A percentile compares a stretch with the other conserved stretches of the same genome.
Conservation (phyloP, 1,284 basidiomycete species). For the Papiliotrema laurentii region DNA sequence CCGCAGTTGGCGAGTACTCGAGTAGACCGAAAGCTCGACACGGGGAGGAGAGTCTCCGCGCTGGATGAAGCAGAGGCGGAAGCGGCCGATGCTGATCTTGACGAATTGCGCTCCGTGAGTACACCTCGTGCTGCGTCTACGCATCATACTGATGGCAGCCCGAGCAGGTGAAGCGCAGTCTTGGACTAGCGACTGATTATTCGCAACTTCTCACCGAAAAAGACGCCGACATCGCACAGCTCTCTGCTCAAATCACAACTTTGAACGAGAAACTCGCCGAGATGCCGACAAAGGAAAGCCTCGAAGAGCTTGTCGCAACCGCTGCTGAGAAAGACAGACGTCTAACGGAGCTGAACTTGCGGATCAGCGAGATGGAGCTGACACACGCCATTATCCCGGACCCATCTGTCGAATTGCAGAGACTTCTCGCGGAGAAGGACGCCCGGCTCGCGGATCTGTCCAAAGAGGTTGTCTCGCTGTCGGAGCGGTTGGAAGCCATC, state of each 20-base stretch:
- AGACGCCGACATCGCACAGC: neutral
- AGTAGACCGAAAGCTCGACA: no score
- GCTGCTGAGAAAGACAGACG: neutral
- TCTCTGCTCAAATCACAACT: neutral
- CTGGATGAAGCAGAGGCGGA: neutral
- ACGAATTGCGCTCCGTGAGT: neutral
- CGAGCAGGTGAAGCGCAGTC: neutral
- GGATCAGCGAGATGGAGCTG: neutral
- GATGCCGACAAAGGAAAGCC: no score
- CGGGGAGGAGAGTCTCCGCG: no score
- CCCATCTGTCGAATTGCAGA: neutral
- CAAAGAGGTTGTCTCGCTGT: neutral
- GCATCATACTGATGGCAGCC: neutral
- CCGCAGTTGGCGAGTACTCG: no score
- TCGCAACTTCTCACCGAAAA: neutral
- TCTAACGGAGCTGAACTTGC: neutral
- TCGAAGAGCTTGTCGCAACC: no score
- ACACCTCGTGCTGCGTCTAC: neutral
- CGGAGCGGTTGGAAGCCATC: no score
- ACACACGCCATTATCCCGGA: neutral
- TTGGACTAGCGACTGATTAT: neutral
- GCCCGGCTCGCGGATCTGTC: neutral
- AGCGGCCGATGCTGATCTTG: conserved; percentile 1
- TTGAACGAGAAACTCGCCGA: neutral
- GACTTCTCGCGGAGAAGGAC: neutral